Conservation (phyloP, 2,329 filamentous ascomycete genomes). For the Xylariaceae sp. region DNA sequence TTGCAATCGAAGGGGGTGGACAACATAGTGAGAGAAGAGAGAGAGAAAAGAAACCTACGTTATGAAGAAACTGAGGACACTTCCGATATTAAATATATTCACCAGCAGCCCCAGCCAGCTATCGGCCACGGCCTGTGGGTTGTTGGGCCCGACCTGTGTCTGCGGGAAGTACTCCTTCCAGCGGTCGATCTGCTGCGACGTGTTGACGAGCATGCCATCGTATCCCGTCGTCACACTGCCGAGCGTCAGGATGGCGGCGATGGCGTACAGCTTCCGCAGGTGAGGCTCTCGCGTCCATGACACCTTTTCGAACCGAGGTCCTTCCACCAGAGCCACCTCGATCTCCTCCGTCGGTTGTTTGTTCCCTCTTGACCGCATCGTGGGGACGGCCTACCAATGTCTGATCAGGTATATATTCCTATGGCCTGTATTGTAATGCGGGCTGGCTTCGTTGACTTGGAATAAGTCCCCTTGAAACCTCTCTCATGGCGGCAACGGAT, state of each 20-base stretch:
- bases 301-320: constrained; percentile 32
- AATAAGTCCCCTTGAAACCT: constrained; percentile 1
- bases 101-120: constrained; percentile 34
- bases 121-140: constrained; percentile 35
- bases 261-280: constrained; percentile 50
- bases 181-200: constrained; percentile 50
- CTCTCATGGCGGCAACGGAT: constrained; percentile 2
- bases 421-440: not conserved
- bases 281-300: constrained; percentile 53
- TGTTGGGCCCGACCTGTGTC: constrained; percentile 30
- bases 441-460: constrained; percentile 1
- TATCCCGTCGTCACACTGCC: constrained; percentile 58
- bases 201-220: constrained; percentile 57
- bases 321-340: constrained; percentile 17
- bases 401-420: not conserved
- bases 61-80: constrained; percentile 35
- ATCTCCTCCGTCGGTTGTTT: constrained; percentile 9
- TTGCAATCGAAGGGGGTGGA: not conserved
- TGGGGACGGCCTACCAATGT: constrained; percentile 12
- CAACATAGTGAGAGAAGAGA: not conserved
- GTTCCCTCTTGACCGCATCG: constrained; percentile 10
- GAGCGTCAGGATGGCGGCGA: constrained; percentile 49
- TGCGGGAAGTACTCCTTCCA: constrained; percentile 47
- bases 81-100: constrained; percentile 38
- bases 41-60: constrained; percentile 21